Percentiles rank a stretch among this genome's conserved stretches.
Evolutionary conservation across 2,329 filamentous ascomycete species (phyloP).

Genomic region (Aspergillus novofumigatus): DNA sequence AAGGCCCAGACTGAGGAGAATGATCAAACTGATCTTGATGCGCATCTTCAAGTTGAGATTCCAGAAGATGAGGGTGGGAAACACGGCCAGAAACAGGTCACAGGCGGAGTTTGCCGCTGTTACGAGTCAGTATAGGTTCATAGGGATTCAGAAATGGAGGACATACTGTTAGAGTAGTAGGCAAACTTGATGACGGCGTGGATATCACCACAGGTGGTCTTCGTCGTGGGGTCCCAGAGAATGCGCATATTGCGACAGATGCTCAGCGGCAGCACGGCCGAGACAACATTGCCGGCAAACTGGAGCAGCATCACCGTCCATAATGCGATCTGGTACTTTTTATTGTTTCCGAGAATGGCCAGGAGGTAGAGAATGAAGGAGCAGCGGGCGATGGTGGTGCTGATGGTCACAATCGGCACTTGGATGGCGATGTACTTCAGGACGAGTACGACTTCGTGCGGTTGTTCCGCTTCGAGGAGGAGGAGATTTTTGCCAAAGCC

Average conservation of each 20-base stretch:
- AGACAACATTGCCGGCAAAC: slow-evolving; percentile 22
- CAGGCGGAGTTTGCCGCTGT: slow-evolving; percentile 25
- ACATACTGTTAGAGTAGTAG: slow-evolving; percentile 27
- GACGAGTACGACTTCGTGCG: slow-evolving; percentile 13
- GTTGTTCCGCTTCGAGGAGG: background rate
- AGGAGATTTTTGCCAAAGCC: slow-evolving; percentile 24
- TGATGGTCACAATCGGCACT: slow-evolving; percentile 25
- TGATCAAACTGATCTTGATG: slow-evolving; percentile 26
- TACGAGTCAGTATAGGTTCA: background rate
- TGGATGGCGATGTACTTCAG: slow-evolving; percentile 27
- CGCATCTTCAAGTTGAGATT: slow-evolving; percentile 25
- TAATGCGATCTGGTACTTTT: slow-evolving; percentile 16
- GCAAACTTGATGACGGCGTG: slow-evolving; percentile 22
- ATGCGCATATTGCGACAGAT: slow-evolving; percentile 22
- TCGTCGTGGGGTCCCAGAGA: slow-evolving; percentile 20
- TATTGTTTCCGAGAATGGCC: slow-evolving; percentile 23
- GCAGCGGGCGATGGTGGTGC: slow-evolving; percentile 25
- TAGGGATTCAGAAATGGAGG: background rate
- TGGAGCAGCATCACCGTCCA: slow-evolving; percentile 23
- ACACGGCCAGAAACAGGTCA: slow-evolving; percentile 27
- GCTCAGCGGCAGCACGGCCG: slow-evolving; percentile 24
- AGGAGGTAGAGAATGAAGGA: slow-evolving; percentile 27
- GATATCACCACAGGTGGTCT: slow-evolving; percentile 23
- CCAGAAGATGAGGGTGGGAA: slow-evolving; percentile 28
- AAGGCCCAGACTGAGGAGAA: slow-evolving; percentile 25